Evolutionary conservation across 2,329 filamentous ascomycete genomes (phyloP).

Genomic region (Hymenoscyphus fructigenus): DNA sequence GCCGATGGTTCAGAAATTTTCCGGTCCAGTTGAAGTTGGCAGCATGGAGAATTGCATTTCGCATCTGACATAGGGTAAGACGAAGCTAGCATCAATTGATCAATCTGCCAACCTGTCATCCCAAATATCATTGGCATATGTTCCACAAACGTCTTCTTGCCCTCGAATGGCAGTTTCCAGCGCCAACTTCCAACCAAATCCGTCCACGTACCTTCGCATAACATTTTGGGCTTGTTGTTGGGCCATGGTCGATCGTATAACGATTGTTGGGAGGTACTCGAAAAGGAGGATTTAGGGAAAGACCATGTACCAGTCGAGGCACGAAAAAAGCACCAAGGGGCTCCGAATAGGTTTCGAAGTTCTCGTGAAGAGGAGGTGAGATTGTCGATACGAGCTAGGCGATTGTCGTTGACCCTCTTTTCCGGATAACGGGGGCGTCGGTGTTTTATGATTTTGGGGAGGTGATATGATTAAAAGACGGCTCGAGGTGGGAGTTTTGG

Average conservation of each 20-base stretch:
- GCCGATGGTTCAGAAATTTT: background rate
- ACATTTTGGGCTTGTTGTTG: conserved; percentile 42
- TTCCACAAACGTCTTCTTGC: background rate
- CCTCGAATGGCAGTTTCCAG: background rate
- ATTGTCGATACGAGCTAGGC: conserved; percentile 30
- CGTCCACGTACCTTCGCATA: conserved; percentile 42
- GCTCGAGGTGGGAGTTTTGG: background rate
- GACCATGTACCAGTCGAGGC: conserved; percentile 29
- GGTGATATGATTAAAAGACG: background rate
- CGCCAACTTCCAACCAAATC: background rate
- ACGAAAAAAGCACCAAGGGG: conserved; percentile 15
- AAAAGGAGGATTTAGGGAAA: conserved; percentile 11
- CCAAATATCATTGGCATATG: background rate
- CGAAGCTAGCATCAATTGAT: conserved; percentile 4
- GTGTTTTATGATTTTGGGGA: background rate
- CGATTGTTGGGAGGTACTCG: conserved; percentile 13
- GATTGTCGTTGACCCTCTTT: conserved; percentile 21
- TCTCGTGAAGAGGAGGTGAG: conserved; percentile 10
- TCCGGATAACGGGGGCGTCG: conserved; percentile 18
- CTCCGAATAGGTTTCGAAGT: conserved; percentile 13
- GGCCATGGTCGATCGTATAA: conserved; percentile 31
- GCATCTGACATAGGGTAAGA: conserved; percentile 1
- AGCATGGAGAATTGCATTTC: background rate
- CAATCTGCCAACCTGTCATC: conserved; percentile 3
- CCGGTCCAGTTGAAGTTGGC: background rate